These are phyloP conservation scores for Parietaria judaica DNA, from an alignment of 306 rosid genomes.

Conservation along the genomic window DNA sequence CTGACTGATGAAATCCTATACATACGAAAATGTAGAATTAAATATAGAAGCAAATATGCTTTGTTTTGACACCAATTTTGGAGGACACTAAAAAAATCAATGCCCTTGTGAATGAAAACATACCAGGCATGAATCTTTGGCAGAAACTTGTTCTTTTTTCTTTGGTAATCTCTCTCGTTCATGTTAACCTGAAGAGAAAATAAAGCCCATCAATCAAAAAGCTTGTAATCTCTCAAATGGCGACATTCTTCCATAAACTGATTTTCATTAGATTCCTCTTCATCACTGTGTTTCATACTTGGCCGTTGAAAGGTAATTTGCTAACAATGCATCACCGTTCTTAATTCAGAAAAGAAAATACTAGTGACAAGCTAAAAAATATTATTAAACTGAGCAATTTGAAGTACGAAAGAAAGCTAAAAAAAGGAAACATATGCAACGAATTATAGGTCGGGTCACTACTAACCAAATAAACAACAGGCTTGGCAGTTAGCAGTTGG, in stretches of 20 bases:
- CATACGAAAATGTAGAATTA: background rate
- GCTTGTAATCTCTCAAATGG: background rate
- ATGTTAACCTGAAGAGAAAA: conserved; percentile 72
- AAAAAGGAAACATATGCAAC: background rate
- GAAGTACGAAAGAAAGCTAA: background rate
- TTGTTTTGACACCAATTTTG: background rate
- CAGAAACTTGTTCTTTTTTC: conserved; percentile 93
- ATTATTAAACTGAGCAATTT: background rate
- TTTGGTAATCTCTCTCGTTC: conserved; percentile 95
- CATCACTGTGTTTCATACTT: background rate
- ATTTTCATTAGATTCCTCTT: background rate
- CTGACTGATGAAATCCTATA: background rate
- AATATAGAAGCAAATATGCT: background rate
- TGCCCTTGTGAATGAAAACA: background rate
- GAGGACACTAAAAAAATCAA: background rate
- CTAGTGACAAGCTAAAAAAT: background rate
- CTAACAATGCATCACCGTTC: no score
- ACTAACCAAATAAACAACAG: conserved; percentile 88
- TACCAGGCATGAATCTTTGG: conserved; percentile 99
- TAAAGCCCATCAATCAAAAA: background rate
- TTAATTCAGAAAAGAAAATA: no score
- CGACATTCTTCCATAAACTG: no score
- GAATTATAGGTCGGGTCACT: background rate
- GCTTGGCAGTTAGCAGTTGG: conserved; percentile 93
- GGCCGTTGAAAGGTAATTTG: no score